Evolutionary conservation across 345 rosid genomes (phyloP).

Genomic region (Syzygium oleosum): DNA sequence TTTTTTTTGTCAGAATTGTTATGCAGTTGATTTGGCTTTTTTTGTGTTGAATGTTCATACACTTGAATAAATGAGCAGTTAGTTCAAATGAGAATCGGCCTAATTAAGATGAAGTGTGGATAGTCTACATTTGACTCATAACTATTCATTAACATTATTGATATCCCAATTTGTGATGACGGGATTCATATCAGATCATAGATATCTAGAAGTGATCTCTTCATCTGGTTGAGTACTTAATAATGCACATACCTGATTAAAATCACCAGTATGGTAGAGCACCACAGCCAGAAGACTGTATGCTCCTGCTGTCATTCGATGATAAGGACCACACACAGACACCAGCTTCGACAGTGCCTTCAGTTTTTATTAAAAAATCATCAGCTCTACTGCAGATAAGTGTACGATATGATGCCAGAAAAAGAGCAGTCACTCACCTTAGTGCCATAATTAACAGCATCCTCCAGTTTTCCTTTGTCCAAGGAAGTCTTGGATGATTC

Average conservation of each 20-base stretch:
- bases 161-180: neutral
- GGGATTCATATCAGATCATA: neutral
- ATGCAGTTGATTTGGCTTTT: neutral
- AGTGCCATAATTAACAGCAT: constrained; percentile 84
- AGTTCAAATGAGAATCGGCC: neutral
- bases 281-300: constrained; percentile 97
- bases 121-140: neutral
- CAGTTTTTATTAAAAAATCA: constrained; percentile 7
- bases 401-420: neutral
- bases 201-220: neutral
- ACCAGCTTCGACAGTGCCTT: constrained; percentile 92
- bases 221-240: neutral
- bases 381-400: neutral
- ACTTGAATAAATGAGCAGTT: neutral
- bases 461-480: constrained; percentile 97
- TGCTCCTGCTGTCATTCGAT: constrained; percentile 97
- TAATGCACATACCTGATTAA: constrained; percentile 64
- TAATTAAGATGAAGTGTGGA: neutral
- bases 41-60: neutral
- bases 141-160: neutral
- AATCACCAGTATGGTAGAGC: constrained; percentile 95
- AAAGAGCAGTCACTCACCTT: constrained; percentile 39
- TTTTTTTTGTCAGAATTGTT: neutral
- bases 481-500: constrained; percentile 95
- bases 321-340: constrained; percentile 94